A percentile compares a stretch with the other conserved stretches of the same genome.
phyloP scores from a whole-genome alignment of 2,329 filamentous ascomycete genomes.

The Pseudogymnoascus sp. region DNA sequence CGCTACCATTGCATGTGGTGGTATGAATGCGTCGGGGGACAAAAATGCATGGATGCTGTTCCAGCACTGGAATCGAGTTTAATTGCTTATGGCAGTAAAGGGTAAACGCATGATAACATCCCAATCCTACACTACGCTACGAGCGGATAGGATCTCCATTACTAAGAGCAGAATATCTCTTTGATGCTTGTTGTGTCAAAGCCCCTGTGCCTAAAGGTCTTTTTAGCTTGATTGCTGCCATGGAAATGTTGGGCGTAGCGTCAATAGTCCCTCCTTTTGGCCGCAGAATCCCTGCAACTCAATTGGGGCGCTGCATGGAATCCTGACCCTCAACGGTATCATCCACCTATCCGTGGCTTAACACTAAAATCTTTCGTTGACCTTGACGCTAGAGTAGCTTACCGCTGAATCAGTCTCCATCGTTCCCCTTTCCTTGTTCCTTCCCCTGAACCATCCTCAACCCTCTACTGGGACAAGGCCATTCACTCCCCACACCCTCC shows the following conservation, averaged over 20 bases:
- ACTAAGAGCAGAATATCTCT: neutral
- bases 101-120: neutral
- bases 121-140: neutral
- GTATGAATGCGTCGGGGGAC: neutral
- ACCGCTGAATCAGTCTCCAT: neutral
- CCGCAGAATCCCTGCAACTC: neutral
- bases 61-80: neutral
- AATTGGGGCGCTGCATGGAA: neutral
- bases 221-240: neutral
- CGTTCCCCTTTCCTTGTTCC: neutral
- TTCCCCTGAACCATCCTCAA: neutral
- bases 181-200: neutral
- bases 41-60: neutral
- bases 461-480: neutral
- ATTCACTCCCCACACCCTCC: neutral
- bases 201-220: neutral
- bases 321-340: neutral
- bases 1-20: neutral
- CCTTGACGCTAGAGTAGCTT: neutral
- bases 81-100: neutral
- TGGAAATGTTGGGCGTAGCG: neutral
- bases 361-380: neutral
- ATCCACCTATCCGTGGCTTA: neutral
- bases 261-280: neutral
- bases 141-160: neutral